These are phyloP conservation scores for Monosiga brevicollis DNA, from an alignment of 78 protist genomes.

Conservation along the genomic window DNA sequence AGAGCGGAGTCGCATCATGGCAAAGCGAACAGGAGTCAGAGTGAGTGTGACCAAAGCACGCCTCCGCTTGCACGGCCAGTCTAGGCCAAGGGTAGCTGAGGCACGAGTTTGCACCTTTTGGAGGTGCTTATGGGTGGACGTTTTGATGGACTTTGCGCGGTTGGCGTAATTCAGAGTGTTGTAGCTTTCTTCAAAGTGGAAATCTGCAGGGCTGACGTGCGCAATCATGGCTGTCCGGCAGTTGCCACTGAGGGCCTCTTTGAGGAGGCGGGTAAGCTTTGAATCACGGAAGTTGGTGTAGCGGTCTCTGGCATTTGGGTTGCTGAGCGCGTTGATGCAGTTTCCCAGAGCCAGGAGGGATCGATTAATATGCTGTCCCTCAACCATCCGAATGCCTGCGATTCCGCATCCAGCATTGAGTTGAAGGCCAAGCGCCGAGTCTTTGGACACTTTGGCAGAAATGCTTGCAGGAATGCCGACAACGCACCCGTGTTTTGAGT, in stretches of 20 bases:
- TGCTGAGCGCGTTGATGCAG: constrained; percentile 60
- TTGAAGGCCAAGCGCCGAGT: no score
- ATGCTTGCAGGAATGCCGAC: no score
- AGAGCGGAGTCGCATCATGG: not conserved
- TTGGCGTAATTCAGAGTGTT: constrained; percentile 89
- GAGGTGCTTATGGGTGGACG: constrained; percentile 4
- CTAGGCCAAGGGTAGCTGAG: not conserved
- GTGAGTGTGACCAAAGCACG: not conserved
- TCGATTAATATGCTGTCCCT: constrained; percentile 77
- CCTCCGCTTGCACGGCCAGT: not conserved
- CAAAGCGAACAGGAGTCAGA: not conserved
- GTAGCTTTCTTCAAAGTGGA: constrained; percentile 62
- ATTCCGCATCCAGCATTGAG: no score
- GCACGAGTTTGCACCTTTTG: not conserved
- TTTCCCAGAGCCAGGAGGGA: constrained; percentile 79
- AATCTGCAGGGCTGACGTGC: constrained; percentile 12
- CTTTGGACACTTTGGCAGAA: no score
- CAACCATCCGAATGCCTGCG: no score
- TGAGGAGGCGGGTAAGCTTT: constrained; percentile 56
- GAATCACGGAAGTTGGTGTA: constrained; percentile 51
- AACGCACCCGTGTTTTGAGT: constrained; percentile 28
- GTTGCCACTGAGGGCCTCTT: constrained; percentile 70
- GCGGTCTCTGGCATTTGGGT: not conserved
- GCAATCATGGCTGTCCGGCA: constrained; percentile 57
- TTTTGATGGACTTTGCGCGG: constrained; percentile 46